Evolutionary conservation across 1,284 basidiomycete genomes (phyloP), one percentile per base, ranked within the genome.

Genomic region (Apiotrichum sp.): DNA sequence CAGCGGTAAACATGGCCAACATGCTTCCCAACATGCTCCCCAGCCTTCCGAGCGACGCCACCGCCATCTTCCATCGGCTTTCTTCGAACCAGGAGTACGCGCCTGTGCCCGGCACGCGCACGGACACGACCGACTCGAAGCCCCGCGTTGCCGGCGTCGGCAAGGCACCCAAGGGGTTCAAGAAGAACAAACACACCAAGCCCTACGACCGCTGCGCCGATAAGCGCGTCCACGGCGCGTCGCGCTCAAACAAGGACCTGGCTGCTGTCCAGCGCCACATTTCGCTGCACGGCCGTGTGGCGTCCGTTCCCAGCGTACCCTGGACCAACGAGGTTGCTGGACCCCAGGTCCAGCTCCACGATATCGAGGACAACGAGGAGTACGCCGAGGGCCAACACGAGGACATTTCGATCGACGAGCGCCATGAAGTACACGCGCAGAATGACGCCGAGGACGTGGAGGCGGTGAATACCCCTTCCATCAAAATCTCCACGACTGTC

Each of bases 81-180:
- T 52, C 53, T 42, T 63, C 65, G 40, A 66, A 69, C 61, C 65
- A 65, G 53, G 64, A 65, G 50, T 64, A 64, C 57, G n/a, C 44
- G 8, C 40, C 9, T 11, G 10, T 14, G 6, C n/a, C 40, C n/a
- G 22, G 22, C 22, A 22, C 22, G 22, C 22, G 22, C 22, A 6
- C 40, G 6, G 40, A 6, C n/a, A 14, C 40, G 10, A 10, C 6
- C n/a, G 39, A 52, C 31, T 36, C 39, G 54, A 50, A 47, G 51
- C 52, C 56, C 52, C 48, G 52, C 57, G 31, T 58, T 48, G 22
- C 38, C 55, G 58, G 43, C 14, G 40, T 50, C 14, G 47, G 52
- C 32, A 46, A 34, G 44, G 32, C 31, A 2, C 32, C 32, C 48
- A 52, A 50, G 36, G 40, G 6, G 10, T 13, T 6, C 10, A 41